phyloP scores from a whole-genome alignment of 805 yeast species.

The Hanseniaspora lindneri region DNA sequence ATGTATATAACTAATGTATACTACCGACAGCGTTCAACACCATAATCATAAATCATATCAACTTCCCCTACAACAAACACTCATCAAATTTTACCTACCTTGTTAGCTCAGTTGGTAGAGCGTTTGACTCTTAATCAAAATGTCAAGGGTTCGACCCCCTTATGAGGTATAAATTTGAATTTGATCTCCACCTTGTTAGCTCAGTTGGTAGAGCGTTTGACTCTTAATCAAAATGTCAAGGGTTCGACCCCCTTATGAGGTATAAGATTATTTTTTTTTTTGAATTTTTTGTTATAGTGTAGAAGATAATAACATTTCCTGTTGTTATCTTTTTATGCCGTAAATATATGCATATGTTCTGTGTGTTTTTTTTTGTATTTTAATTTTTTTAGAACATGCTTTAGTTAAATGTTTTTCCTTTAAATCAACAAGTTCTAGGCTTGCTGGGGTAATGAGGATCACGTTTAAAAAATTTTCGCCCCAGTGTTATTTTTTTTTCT shows the following conservation, averaged over 20 bases:
- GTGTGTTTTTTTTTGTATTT: no score
- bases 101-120: conserved; percentile 15
- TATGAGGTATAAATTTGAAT: conserved; percentile 5
- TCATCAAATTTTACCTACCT: conserved; percentile 11
- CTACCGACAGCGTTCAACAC: background rate
- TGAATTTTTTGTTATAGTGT: no score
- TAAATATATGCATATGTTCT: no score
- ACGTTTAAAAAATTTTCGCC: no score
- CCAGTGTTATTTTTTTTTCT: no score
- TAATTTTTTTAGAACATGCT: no score
- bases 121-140: conserved; percentile 15
- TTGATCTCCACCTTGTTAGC: conserved; percentile 9
- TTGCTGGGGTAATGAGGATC: no score
- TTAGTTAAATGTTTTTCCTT: no score
- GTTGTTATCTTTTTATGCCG: no score
- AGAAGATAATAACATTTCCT: no score
- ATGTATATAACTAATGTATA: no score
- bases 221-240: conserved; percentile 15
- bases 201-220: conserved; percentile 15
- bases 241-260: conserved; percentile 15
- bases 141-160: conserved; percentile 15
- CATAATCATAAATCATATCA: background rate
- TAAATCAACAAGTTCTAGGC: no score
- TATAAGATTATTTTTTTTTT: background rate
- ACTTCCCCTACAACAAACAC: background rate